A percentile compares a stretch with the other conserved stretches of the same genome.
These are phyloP conservation scores for Gynochthodes officinalis DNA, from an alignment of 257 asterid species.

Conservation along the genomic window DNA sequence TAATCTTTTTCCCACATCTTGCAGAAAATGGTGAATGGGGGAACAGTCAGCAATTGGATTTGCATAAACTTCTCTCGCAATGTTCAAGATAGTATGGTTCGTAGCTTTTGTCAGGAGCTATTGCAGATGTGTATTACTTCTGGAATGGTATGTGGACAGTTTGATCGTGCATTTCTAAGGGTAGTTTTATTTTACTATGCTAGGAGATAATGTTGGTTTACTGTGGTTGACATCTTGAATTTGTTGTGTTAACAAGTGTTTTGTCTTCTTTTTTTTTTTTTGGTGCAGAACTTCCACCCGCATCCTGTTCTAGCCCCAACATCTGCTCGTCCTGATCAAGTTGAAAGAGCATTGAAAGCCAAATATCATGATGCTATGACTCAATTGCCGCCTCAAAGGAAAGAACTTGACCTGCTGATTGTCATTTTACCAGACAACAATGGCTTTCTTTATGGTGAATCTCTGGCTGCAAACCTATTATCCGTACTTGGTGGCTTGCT, in stretches of 20 bases:
- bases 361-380: conserved; percentile 68
- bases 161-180: not conserved
- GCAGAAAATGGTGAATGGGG: conserved; percentile 98
- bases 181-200: not conserved
- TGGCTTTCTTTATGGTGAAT: conserved; percentile 86
- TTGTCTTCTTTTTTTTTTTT: conserved; percentile 3
- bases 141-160: conserved; percentile 67
- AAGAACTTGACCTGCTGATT: conserved; percentile 84
- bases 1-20: not conserved
- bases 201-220: not conserved
- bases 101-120: conserved; percentile 72
- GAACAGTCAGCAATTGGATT: conserved; percentile 76
- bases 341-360: conserved; percentile 74
- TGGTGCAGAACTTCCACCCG: conserved; percentile 66
- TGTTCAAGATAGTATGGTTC: conserved; percentile 68
- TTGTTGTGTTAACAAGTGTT: not conserved
- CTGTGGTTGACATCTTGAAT: not conserved
- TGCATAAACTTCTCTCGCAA: conserved; percentile 81
- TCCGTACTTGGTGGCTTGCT: not conserved
- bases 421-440: conserved; percentile 91
- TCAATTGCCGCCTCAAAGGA: conserved; percentile 47
- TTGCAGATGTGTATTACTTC: conserved; percentile 89
- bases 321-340: conserved; percentile 77
- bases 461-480: not conserved
- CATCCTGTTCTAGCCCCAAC: conserved; percentile 69